Base-by-base conservation (phyloP, 331 rosid genomes). In the Quercus tomentella region DNA sequence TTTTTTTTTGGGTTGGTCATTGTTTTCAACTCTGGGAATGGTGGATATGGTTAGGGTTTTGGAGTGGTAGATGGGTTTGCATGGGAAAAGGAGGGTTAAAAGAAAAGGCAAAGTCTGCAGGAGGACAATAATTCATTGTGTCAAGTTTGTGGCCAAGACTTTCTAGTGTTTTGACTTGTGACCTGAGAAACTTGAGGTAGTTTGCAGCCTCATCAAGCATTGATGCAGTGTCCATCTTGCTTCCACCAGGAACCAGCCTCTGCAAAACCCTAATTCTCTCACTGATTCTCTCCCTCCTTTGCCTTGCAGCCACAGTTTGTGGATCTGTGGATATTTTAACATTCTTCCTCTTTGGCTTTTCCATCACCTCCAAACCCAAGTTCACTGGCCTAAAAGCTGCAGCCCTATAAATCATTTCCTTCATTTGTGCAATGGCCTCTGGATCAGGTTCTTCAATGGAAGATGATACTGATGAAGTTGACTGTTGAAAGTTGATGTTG, bases 121-220 rank as follows among this genome's bases (percentile, higher is more conserved):
- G 71, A n/a, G 91, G 86, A 72, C 76, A 87, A 81, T 84, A 87
- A 81, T 84, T 89, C 89, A 91, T 85, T 68, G 90, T 77, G 20
- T 91, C 90, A 83, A 91, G 74, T 73, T 89, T 89, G 67, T 90
- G 88, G 15, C 99, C 99, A 6, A 91, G 78, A 79, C 55, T 81
- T 74, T 95, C 99, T 14, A 95, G 79, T 23, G 93, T 96, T 77
- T 91, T 90, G 62, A 95, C 88, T 75, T 95, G 99, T 25, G 97
- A 84, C 77, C 89, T 87, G 28, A 94, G 88, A 76, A 94, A 94
- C 89, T 88, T 92, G 77, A 92, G 95, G 73, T 94, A 94, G 60
- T 87, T 94, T 57, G 97, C 95, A 79, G 94, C 96, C 62, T 94
- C 98, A 63, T 92, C 97, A 41, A 94, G 97, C 92, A 92, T 89